These are phyloP conservation scores for Picea abies DNA, from an alignment of 83 land plant species.

Conservation along the genomic window DNA sequence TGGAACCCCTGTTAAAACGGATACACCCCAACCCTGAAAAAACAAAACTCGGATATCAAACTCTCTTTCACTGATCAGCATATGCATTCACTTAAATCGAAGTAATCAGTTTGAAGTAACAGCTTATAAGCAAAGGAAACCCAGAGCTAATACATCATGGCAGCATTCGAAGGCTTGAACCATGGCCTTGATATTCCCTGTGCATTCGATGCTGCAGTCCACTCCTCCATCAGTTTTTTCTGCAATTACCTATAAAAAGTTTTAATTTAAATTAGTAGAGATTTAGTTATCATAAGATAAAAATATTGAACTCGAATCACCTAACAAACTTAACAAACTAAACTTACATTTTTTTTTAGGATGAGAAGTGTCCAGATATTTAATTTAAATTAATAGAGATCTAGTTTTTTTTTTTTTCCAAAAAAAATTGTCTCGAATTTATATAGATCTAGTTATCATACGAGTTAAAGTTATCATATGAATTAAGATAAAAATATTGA, in stretches of 20 bases:
- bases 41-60: constrained; percentile 15
- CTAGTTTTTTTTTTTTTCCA: no score
- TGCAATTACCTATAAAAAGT: constrained; percentile 17
- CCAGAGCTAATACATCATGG: constrained; percentile 25
- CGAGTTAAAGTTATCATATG: no score
- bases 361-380: no score
- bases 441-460: no score
- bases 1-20: constrained; percentile 37
- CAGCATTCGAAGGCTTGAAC: constrained; percentile 31
- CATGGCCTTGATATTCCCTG: constrained; percentile 36
- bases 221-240: constrained; percentile 27
- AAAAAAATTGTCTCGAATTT: no score
- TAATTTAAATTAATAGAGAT: no score
- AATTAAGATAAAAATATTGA: no score
- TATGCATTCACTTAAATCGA: background rate
- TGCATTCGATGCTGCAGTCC: constrained; percentile 49
- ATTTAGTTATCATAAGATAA: no score
- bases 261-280: no score
- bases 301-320: background rate
- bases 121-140: background rate
- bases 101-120: background rate
- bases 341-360: no score
- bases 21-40: constrained; percentile 41
- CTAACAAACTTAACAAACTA: background rate
- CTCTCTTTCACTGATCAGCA: background rate